A percentile compares a stretch with the other conserved stretches of the same genome.
These are phyloP conservation scores for Aspergillus cristatus DNA, from an alignment of 495 filamentous ascomycete genomes.

Conservation along the genomic window DNA sequence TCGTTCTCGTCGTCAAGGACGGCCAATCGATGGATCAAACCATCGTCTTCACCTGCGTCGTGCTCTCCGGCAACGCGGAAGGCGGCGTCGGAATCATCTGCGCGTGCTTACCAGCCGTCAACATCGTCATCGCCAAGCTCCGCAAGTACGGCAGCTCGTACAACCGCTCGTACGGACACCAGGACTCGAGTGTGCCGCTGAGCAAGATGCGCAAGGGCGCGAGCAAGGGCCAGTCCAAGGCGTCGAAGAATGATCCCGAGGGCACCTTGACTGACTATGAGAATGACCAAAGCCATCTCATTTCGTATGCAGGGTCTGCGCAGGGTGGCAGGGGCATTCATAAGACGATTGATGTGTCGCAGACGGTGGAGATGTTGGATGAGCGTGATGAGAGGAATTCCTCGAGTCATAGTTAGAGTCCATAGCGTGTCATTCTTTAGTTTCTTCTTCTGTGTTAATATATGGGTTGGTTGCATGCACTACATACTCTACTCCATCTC, in stretches of 20 bases:
- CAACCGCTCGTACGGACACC: constrained; percentile 18
- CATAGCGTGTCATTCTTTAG: too few species aligned
- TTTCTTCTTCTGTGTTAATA: too few species aligned
- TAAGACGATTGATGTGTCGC: constrained; percentile 30
- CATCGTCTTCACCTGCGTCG: constrained; percentile 34
- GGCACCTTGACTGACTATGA: constrained; percentile 17
- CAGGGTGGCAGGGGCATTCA: constrained; percentile 17
- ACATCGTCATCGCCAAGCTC: constrained; percentile 25
- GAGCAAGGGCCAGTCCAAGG: constrained; percentile 8
- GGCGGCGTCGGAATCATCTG: constrained; percentile 39
- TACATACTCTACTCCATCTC: too few species aligned
- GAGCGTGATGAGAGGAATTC: neutral
- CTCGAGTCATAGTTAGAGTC: too few species aligned
- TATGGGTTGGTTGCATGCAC: too few species aligned
- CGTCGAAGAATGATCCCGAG: constrained; percentile 8
- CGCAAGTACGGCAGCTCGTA: constrained; percentile 21
- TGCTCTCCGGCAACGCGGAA: constrained; percentile 39
- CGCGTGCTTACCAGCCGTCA: constrained; percentile 36
- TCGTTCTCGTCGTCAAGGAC: constrained; percentile 30
- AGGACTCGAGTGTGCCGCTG: constrained; percentile 18
- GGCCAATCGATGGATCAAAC: constrained; percentile 25
- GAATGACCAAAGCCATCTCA: constrained; percentile 28
- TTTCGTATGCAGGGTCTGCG: constrained; percentile 21
- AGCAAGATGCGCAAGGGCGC: constrained; percentile 16
- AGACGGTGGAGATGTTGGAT: constrained; percentile 22